Conservation (phyloP, 352 stramenopile species). For the Globisporangium emineosum region DNA sequence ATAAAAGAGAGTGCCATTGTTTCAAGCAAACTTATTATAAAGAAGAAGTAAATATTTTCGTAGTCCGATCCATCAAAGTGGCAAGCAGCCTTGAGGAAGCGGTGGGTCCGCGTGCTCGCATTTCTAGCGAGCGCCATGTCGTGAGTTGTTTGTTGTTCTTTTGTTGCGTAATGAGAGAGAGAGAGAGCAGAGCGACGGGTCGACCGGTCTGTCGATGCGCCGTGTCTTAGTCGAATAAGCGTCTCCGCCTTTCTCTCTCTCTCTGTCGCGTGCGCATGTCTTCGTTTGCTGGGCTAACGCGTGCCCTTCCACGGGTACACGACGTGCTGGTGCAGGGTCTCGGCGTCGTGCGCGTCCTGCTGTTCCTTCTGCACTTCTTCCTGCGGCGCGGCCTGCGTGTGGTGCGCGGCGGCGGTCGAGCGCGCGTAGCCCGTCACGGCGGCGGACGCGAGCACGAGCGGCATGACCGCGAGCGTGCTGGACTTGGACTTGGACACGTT, state of each 20-base stretch:
- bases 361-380: constrained; percentile 13
- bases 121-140: background rate
- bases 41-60: background rate
- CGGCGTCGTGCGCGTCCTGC: constrained; percentile 32
- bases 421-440: constrained; percentile 65
- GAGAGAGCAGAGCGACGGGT: background rate
- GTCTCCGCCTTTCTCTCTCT: background rate
- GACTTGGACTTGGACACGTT: constrained; percentile 41
- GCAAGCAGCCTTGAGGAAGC: background rate
- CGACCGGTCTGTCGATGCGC: background rate
- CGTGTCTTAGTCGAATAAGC: background rate
- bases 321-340: constrained; percentile 61
- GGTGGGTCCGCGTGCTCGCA: background rate
- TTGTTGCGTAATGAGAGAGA: background rate
- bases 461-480: constrained; percentile 42
- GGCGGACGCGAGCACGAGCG: constrained; percentile 59
- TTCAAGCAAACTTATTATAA: background rate
- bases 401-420: constrained; percentile 31
- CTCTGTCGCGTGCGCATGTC: background rate
- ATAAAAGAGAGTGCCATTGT: background rate
- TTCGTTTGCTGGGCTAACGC: constrained; percentile 29
- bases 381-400: constrained; percentile 36
- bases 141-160: background rate
- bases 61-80: background rate
- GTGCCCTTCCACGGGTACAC: constrained; percentile 66